Conservation (phyloP, 768 basidiomycete species). For the Holtermanniella nyarrowii region DNA sequence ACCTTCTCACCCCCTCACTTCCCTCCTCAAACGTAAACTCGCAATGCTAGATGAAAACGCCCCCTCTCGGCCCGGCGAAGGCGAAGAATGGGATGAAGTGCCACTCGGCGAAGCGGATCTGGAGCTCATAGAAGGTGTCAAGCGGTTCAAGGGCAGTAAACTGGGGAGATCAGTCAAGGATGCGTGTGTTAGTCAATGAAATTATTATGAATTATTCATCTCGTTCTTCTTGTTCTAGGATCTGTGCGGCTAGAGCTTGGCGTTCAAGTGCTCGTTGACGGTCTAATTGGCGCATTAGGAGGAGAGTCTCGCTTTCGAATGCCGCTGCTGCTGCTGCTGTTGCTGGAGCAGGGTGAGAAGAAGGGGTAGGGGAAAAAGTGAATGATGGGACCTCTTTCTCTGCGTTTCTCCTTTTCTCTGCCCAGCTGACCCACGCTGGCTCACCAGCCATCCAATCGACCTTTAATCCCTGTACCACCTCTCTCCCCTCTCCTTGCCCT, state of each 20-base stretch:
- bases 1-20: conserved; percentile 15
- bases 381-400: neutral
- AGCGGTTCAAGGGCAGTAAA: conserved; percentile 22
- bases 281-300: conserved; percentile 36
- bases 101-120: conserved; percentile 19
- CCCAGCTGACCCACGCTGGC: conserved; percentile 32
- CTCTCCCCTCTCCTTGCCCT: conserved; percentile 2
- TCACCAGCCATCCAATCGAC: conserved; percentile 26
- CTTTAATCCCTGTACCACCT: conserved; percentile 21
- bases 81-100: neutral
- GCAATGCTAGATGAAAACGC: conserved; percentile 2
- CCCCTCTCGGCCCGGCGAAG: neutral
- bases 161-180: conserved; percentile 27
- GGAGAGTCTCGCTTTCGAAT: conserved; percentile 38
- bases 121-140: conserved; percentile 26
- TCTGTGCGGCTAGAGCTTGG: conserved; percentile 31
- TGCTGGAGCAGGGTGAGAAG: neutral
- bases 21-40: conserved; percentile 19
- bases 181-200: conserved; percentile 24
- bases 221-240: conserved; percentile 19
- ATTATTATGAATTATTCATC: neutral
- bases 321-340: conserved; percentile 6
- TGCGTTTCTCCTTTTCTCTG: conserved; percentile 5
- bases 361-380: neutral
- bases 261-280: too few species aligned